A percentile compares a stretch with the other conserved stretches of the same genome.
These are phyloP conservation scores for Rosa chinensis DNA, from an alignment of 306 rosid genomes.

Conservation along the genomic window DNA sequence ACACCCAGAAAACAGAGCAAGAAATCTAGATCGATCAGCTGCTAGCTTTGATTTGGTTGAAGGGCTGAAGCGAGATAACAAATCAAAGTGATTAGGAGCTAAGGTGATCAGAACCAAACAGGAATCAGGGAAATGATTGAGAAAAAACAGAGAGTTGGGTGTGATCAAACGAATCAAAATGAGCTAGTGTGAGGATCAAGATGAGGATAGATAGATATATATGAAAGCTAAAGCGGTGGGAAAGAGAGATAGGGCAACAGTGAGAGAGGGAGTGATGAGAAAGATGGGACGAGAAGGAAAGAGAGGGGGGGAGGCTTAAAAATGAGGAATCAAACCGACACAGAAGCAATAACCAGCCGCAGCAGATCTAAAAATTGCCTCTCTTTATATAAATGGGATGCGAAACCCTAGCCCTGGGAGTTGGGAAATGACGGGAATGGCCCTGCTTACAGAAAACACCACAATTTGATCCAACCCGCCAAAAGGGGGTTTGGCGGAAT, in stretches of 20 bases:
- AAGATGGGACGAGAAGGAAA: slow-evolving; percentile 15
- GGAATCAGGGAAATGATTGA: neutral
- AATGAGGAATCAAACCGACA: slow-evolving; percentile 47
- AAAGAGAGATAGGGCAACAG: slow-evolving; percentile 2
- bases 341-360: slow-evolving; percentile 41
- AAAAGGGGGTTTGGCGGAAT: slow-evolving; percentile 38
- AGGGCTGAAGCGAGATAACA: neutral
- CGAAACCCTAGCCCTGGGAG: slow-evolving; percentile 70
- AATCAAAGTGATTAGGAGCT: neutral
- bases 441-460: slow-evolving; percentile 30
- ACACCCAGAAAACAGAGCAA: slow-evolving; percentile 8
- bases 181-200: slow-evolving; percentile 5
- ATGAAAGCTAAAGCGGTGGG: neutral
- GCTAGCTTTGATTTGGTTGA: neutral
- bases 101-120: neutral
- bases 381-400: slow-evolving; percentile 51
- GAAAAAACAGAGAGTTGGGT: neutral
- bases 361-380: slow-evolving; percentile 47
- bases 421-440: slow-evolving; percentile 31
- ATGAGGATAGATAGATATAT: neutral
- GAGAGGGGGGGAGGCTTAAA: neutral
- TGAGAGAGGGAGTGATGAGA: neutral
- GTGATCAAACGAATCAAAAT: neutral
- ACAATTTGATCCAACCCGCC: slow-evolving; percentile 42
- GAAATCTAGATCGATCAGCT: slow-evolving; percentile 22